phyloP scores from a whole-genome alignment of 2,329 filamentous ascomycete genomes.

The Alternaria sp. region DNA sequence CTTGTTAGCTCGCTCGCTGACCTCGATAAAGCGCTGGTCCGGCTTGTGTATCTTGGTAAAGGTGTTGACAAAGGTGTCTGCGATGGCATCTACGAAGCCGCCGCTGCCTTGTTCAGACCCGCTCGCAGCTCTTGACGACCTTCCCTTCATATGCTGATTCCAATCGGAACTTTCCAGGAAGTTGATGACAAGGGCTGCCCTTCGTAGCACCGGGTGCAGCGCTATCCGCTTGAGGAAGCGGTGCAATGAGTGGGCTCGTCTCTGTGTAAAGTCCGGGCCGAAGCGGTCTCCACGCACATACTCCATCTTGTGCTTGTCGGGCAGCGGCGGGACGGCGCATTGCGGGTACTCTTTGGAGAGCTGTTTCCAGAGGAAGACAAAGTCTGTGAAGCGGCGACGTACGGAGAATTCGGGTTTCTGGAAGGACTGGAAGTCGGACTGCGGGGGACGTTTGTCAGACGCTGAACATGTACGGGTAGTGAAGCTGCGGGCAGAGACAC shows the following conservation, averaged over 20 bases:
- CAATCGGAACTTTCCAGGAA: slow-evolving; percentile 95
- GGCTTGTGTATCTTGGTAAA: slow-evolving; percentile 97
- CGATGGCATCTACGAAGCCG: slow-evolving; percentile 92
- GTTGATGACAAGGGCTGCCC: slow-evolving; percentile 81
- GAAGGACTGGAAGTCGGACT: slow-evolving; percentile 96
- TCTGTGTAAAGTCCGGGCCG: slow-evolving; percentile 87
- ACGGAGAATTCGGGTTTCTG: slow-evolving; percentile 81
- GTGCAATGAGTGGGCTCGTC: slow-evolving; percentile 88
- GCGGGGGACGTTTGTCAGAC: slow-evolving; percentile 8
- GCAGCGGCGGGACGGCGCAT: slow-evolving; percentile 90
- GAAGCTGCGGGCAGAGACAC: slow-evolving; percentile 23
- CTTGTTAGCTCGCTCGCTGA: slow-evolving; percentile 91
- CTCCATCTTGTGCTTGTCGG: slow-evolving; percentile 99
- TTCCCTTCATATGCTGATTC: slow-evolving; percentile 92
- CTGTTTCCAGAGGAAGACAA: slow-evolving; percentile 94
- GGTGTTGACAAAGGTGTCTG: slow-evolving; percentile 95
- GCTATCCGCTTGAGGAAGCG: slow-evolving; percentile 88
- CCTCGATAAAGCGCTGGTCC: slow-evolving; percentile 93
- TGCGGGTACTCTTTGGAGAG: slow-evolving; percentile 88
- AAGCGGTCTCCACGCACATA: slow-evolving; percentile 97
- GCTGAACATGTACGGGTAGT: neutral
- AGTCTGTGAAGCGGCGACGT: slow-evolving; percentile 95
- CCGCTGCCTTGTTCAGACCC: slow-evolving; percentile 56
- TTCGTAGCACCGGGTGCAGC: slow-evolving; percentile 86
- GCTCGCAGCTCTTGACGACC: slow-evolving; percentile 70